Base-by-base conservation (phyloP, 1,139 yeast species). In the Wickerhamomyces sp. region DNA sequence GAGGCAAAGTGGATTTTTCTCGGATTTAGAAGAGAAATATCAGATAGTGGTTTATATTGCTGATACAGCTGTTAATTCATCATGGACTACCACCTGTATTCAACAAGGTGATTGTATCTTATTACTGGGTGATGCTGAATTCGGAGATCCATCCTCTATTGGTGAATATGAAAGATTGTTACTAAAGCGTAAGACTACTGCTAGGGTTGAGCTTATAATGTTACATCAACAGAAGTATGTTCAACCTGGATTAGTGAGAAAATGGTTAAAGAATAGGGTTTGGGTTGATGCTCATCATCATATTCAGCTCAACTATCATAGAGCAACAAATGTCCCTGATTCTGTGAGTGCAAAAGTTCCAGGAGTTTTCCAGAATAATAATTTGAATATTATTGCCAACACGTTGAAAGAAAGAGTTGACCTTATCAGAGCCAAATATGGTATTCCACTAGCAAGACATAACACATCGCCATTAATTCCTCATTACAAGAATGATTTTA, bases 231-330 rank as follows among this genome's bases (percentile, higher is more conserved):
- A 88, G 24, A 76, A 85, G 51, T 78, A 68, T 48, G 97, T 92
- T 3, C 74, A 74, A 15, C 89, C 96, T 0, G 97, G 97, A 0
- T 72, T 87, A 10, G 90, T 97, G 0, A 78, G 81, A 31, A 69
- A 72, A 36, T 92, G 98, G 97, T 68, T 92, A 37, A 84, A 84
- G 49, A 78, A 77, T 46, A 68, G 98, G 47, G 72, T 80, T 3
- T 92, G 97, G 97, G 89, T 92, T 5, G 88, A 87, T 50, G 80
- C 90, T 0, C 97, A 92, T 55, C 97, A 92, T 58, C 98, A 92
- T 59, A 76, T 92, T 22, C 95, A 81, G 51, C 58, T 64, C 37
- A 51, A 43, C 18, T 39, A 54, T 3, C 51, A 49, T 16, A 32
- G 18, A 8, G 34, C 40, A 58, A 59, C 45, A 53, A 39, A 39